Evolutionary conservation across 306 rosid species (phyloP).

Genomic region (Hippophae gyantsensis): DNA sequence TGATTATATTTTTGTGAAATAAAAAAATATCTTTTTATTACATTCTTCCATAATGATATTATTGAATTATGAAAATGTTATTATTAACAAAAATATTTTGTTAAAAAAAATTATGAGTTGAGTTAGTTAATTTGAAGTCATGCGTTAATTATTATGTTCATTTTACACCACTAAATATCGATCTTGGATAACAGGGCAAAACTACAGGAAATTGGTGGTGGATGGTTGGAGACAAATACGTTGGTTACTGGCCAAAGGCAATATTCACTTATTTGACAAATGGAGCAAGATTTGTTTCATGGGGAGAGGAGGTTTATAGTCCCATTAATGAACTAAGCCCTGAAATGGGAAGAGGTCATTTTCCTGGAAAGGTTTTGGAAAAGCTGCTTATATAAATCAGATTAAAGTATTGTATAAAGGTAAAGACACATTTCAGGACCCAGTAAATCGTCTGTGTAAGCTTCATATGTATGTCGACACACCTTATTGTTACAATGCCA

Average conservation of each 20-base stretch:
- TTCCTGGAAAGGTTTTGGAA: conserved; percentile 12
- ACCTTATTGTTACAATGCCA: conserved; percentile 9
- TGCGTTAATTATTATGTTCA: no score
- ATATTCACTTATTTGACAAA: background rate
- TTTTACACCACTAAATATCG: background rate
- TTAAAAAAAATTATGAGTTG: no score
- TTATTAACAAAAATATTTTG: no score
- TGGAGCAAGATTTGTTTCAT: conserved; percentile 4
- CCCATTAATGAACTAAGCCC: conserved; percentile 6
- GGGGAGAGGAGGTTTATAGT: conserved; percentile 20
- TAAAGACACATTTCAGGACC: background rate
- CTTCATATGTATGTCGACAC: background rate
- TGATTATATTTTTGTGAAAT: no score
- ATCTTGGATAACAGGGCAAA: conserved; percentile 2
- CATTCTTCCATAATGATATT: no score
- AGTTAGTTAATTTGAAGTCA: no score
- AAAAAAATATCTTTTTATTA: no score
- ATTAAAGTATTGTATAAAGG: background rate
- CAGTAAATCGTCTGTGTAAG: background rate
- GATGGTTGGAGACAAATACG: conserved; percentile 6
- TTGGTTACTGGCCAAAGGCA: conserved; percentile 24
- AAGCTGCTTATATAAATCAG: conserved; percentile 13
- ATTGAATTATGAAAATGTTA: no score
- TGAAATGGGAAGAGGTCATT: conserved; percentile 22
- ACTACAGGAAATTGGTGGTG: conserved; percentile 14